phyloP scores from a whole-genome alignment of 768 basidiomycete genomes.

The Suillus ampliporus region DNA sequence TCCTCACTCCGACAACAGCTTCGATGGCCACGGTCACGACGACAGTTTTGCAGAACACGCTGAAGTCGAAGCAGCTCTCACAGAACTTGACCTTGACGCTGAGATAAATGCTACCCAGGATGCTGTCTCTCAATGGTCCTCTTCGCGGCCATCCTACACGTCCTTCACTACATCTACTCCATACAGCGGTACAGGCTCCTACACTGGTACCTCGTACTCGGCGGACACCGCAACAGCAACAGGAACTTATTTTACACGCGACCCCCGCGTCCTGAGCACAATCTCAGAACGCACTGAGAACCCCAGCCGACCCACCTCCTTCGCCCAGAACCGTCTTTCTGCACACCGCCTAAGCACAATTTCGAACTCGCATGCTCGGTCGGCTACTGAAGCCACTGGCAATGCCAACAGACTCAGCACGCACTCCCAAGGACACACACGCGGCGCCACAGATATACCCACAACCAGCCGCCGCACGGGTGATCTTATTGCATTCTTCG shows the following conservation, averaged over 20 bases:
- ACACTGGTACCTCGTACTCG: slow-evolving; percentile 41
- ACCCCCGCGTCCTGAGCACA: slow-evolving; percentile 64
- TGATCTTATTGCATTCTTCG: slow-evolving; percentile 79
- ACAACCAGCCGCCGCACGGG: slow-evolving; percentile 61
- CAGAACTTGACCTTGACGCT: slow-evolving; percentile 70
- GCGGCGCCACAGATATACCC: slow-evolving; percentile 40
- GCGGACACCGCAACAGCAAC: slow-evolving; percentile 24
- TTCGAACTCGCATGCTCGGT: slow-evolving; percentile 39
- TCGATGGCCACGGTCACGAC: slow-evolving; percentile 11
- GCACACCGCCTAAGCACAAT: slow-evolving; percentile 6
- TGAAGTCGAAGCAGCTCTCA: slow-evolving; percentile 73
- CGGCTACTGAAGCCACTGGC: slow-evolving; percentile 32
- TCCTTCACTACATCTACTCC: slow-evolving; percentile 29
- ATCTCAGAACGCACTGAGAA: slow-evolving; percentile 84
- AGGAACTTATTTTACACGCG: slow-evolving; percentile 45
- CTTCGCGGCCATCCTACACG: slow-evolving; percentile 26
- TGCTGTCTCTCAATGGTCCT: slow-evolving; percentile 70
- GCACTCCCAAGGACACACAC: slow-evolving; percentile 3
- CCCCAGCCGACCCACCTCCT: slow-evolving; percentile 59
- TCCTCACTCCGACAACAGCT: slow-evolving; percentile 17
- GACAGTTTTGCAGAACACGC: slow-evolving; percentile 42
- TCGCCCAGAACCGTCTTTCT: slow-evolving; percentile 18
- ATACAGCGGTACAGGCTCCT: slow-evolving; percentile 33
- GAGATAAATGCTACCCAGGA: slow-evolving; percentile 71
- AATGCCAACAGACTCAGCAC: slow-evolving; percentile 4